Evolutionary conservation across 176 grass and related monocot genomes (phyloP).

Genomic region (Raddia guianensis): DNA sequence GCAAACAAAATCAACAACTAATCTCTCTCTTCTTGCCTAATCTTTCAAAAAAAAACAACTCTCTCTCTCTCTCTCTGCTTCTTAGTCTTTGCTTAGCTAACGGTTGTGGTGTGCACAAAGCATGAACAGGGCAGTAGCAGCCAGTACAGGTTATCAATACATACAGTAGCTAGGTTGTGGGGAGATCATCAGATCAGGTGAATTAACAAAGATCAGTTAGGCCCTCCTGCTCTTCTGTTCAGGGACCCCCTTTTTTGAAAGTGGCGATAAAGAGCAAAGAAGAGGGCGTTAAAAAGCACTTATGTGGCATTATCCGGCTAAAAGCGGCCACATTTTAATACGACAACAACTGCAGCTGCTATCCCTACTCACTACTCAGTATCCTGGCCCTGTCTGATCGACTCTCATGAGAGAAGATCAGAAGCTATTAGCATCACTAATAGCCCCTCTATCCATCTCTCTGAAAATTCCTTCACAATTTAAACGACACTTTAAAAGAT

Average conservation of each 20-base stretch:
- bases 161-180: background rate
- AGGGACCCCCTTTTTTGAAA: conserved; percentile 26
- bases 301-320: conserved; percentile 61
- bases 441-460: too few species aligned
- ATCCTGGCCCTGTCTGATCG: background rate
- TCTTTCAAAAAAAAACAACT: too few species aligned
- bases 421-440: background rate
- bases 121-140: background rate
- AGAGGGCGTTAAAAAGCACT: conserved; percentile 52
- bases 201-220: background rate
- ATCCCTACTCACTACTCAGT: too few species aligned
- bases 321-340: conserved; percentile 54
- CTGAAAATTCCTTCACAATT: too few species aligned
- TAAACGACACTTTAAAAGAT: too few species aligned
- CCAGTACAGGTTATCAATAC: background rate
- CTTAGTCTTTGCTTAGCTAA: conserved; percentile 23
- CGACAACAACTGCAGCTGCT: background rate
- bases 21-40: background rate
- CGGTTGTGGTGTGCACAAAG: background rate
- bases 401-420: conserved; percentile 24
- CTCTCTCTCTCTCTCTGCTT: background rate
- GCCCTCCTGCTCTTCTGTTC: background rate
- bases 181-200: background rate
- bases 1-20: conserved; percentile 8
- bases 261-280: conserved; percentile 9